Base-by-base conservation (phyloP, 352 stramenopile genomes). In the Phytophthora sp. region DNA sequence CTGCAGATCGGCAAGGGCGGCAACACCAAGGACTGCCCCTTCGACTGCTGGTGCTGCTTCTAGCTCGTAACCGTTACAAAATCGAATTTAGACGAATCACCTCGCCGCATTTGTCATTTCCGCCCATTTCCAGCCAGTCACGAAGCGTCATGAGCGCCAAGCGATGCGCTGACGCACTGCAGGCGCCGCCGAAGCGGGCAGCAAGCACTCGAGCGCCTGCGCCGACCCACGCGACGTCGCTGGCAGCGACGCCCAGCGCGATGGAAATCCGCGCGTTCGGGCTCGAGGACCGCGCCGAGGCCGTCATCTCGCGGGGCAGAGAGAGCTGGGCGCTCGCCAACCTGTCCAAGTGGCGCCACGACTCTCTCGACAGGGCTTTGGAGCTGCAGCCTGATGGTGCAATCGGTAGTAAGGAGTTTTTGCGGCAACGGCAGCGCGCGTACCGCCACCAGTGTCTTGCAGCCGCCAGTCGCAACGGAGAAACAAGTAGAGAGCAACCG, bases 31-130 rank as follows among this genome's bases (percentile, higher is more conserved):
- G 88, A 97, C 61, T 97, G 89, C 38, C 89, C 89, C 0, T 97
- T 97, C 51, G 89, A 97, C 60, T 97, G 89, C 72, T 95, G 89
- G 85, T 97, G 89, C 69, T 97, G 89, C 72, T 97, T 96, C 43
- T 97, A 67, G 24, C n/a, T 34, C 23, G 17, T 50, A 53, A 56
- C 39, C 13, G 45, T 34, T 11, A 53, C 35, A 53, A 35, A 32
- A 60, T 18, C 10, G 12, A 26, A 35, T 66, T 46, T 63, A 18
- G n/a, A 54, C 37, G 39, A 64, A 59, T 73, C 46, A 48, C 4
- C 18, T 64, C 3, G 12, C 8, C 17, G 11, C 18, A 51, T 43
- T 63, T 28, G 13, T 1, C 3, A 17, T 44, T 68, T 62, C 34
- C 46, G 44, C 31, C 51, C 48, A 64, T 54, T 56, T 72, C 23